Evolutionary conservation across 1,139 yeast genomes (phyloP).

Genomic region (Saccharomycopsis hybrid): DNA sequence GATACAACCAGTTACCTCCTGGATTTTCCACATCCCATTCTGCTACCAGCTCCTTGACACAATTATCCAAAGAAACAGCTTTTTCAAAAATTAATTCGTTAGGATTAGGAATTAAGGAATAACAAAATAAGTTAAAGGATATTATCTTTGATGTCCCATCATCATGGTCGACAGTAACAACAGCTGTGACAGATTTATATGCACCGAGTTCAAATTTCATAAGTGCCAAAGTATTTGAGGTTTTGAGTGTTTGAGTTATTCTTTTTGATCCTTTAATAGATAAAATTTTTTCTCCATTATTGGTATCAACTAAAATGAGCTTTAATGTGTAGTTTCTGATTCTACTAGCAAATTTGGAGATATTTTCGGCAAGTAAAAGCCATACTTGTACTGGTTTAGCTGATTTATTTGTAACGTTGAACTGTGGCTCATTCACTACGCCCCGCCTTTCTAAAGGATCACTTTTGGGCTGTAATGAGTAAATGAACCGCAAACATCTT

Average conservation of each 20-base stretch:
- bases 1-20: slow-evolving; percentile 54
- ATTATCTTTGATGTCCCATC: no score
- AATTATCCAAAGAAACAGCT: slow-evolving; percentile 24
- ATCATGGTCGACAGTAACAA: slow-evolving; percentile 9
- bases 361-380: slow-evolving; percentile 40
- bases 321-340: neutral
- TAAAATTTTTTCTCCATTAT: slow-evolving; percentile 4
- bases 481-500: slow-evolving; percentile 2
- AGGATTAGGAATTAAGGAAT: neutral
- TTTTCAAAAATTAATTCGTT: slow-evolving; percentile 15
- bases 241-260: slow-evolving; percentile 18
- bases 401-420: slow-evolving; percentile 35
- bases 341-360: neutral
- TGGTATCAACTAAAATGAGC: slow-evolving; percentile 4
- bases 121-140: no score
- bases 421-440: slow-evolving; percentile 44
- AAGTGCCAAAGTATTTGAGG: slow-evolving; percentile 17
- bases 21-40: slow-evolving; percentile 43
- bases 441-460: slow-evolving; percentile 9
- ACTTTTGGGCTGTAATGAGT: neutral
- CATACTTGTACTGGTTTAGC: slow-evolving; percentile 34
- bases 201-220: slow-evolving; percentile 27
- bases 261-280: slow-evolving; percentile 6
- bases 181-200: slow-evolving; percentile 28
- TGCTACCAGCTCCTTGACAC: slow-evolving; percentile 27